phyloP scores from a whole-genome alignment of 177 flowering plant species.

The Tripterygium wilfordii region DNA sequence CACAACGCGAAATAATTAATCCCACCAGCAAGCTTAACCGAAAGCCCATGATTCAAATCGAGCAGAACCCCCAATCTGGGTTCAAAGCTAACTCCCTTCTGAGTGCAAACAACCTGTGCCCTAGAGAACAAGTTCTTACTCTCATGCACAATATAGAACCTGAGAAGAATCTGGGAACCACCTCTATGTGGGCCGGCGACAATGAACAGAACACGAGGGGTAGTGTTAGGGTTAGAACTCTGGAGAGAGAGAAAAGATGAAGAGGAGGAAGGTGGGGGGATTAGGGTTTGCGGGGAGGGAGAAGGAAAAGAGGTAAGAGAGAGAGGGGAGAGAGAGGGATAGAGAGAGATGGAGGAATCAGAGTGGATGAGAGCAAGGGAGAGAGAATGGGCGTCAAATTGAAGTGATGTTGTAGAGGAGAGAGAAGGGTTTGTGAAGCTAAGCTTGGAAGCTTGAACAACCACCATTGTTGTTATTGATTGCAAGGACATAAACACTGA shows the following conservation, averaged over 20 bases:
- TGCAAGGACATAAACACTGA: conserved; percentile 1
- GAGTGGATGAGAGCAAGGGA: conserved; percentile 64
- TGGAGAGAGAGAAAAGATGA: conserved; percentile 23
- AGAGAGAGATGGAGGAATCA: conserved; percentile 62
- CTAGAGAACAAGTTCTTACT: conserved; percentile 21
- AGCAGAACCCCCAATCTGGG: conserved; percentile 44
- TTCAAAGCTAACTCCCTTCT: conserved; percentile 31
- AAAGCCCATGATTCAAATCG: conserved; percentile 52
- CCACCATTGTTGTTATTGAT: too few species aligned
- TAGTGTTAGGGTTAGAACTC: conserved; percentile 17
- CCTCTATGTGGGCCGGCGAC: conserved; percentile 40
- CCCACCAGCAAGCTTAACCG: conserved; percentile 46
- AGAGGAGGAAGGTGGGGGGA: conserved; percentile 49
- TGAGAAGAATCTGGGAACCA: conserved; percentile 44
- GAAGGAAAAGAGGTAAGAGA: conserved; percentile 17
- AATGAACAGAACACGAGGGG: conserved; percentile 37
- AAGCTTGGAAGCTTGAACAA: conserved; percentile 54
- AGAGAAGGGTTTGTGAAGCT: conserved; percentile 34
- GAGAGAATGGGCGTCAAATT: conserved; percentile 55
- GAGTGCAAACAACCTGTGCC: conserved; percentile 37
- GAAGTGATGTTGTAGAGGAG: conserved; percentile 39
- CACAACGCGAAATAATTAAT: conserved; percentile 57
- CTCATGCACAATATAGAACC: conserved; percentile 45
- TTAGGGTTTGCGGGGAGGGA: conserved; percentile 29
- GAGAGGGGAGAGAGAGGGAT: conserved; percentile 18